Evolutionary conservation across 345 rosid species (phyloP), one percentile per base, ranked within the genome.

Genomic region (Melaleuca alternifolia): DNA sequence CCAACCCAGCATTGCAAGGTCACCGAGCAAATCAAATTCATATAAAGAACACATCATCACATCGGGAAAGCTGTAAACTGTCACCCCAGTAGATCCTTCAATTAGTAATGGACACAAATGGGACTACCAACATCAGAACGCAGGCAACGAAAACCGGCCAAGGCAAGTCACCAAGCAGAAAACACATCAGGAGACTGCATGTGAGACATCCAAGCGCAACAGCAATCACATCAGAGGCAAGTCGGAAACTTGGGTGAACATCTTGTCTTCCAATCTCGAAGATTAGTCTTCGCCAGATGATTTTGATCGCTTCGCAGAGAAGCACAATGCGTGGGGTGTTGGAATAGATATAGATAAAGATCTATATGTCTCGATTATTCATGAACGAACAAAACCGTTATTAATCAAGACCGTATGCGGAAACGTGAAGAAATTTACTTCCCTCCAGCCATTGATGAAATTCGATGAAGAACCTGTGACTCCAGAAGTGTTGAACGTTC

Each of bases 181-280:
- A 11, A 26, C 5, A 57, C 15, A 57, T 24, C 14, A 57, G 3
- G 11, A 57, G 0, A 6, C 7, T 1, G 1, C 62, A 57, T 3
- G 2, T 10, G 30, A 57, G 28, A 57, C 62, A 26, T 26, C 30
- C 30, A 10, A 26, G 30, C 24, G 28, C 28, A 57, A 57, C 15
- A 1, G 2, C 0, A 0, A 57, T 57, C 0, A 26, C 6, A 57
- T 28, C 0, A 2, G 2, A 5, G 6, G 26, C n/a, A 57, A 57
- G 62, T 26, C 0, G 30, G 11, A 57, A 24, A n/a, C 62, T 57
- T 57, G 15, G 30, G 1, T 57, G 14, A 5, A 57, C 11, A 57
- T 57, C 30, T 57, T 11, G 61, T 11, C 3, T 0, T 57, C 15
- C 14, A 6, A 57, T 57, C 62, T 24, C 0, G 30, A 57, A 24